Conservation (phyloP, 768 basidiomycete species). For the Auricularia auricula-judae region DNA sequence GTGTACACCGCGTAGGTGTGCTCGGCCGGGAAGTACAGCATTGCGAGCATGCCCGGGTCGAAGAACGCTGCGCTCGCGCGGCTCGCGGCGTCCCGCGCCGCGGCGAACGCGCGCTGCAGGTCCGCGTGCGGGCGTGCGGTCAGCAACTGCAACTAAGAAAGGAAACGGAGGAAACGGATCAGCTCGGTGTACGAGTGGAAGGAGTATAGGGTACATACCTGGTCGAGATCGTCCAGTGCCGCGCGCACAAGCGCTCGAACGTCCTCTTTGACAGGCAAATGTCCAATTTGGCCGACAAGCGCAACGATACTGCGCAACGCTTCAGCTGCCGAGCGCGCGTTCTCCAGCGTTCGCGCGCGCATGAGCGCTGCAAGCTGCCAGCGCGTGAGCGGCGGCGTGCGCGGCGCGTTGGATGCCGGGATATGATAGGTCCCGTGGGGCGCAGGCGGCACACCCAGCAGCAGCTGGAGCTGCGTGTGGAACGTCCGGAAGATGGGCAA, state of each 20-base stretch:
- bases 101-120: slow-evolving; percentile 57
- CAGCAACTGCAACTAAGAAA: neutral
- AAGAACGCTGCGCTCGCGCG: slow-evolving; percentile 61
- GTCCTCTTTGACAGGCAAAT: slow-evolving; percentile 81
- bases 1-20: slow-evolving; percentile 97
- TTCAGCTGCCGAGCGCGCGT: slow-evolving; percentile 52
- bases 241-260: slow-evolving; percentile 63
- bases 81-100: slow-evolving; percentile 46
- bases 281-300: slow-evolving; percentile 73
- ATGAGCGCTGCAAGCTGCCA: slow-evolving; percentile 81
- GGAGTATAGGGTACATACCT: slow-evolving; percentile 34
- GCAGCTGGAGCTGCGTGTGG: slow-evolving; percentile 55
- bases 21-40: slow-evolving; percentile 95
- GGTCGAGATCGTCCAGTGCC: slow-evolving; percentile 60
- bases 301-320: slow-evolving; percentile 75
- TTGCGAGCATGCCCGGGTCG: slow-evolving; percentile 89
- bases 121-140: slow-evolving; percentile 58
- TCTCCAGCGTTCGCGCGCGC: slow-evolving; percentile 60
- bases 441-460: slow-evolving; percentile 70
- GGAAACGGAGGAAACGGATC: neutral
- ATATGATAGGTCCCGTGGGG: slow-evolving; percentile 20
- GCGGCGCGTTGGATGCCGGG: slow-evolving; percentile 24
- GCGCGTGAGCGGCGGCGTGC: slow-evolving; percentile 31
- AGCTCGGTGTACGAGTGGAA: slow-evolving; percentile 26
- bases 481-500: slow-evolving; percentile 51